Base-by-base conservation (phyloP, 1,284 basidiomycete species). In the Psilocybe mexicana region DNA sequence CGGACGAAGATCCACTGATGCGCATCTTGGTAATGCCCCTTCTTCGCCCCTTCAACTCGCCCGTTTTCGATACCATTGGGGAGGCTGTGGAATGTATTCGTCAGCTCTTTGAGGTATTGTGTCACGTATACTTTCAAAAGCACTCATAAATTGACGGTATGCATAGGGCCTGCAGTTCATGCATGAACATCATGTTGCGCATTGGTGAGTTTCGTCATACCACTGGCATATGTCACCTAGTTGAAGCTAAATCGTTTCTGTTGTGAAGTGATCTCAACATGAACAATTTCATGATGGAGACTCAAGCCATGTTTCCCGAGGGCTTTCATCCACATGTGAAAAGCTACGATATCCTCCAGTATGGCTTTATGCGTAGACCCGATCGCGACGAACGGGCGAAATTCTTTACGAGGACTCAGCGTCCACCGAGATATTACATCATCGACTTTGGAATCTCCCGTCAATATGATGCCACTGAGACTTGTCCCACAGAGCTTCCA, bases 211-310 rank as follows among this genome's bases (percentile, higher is more conserved):
- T 23, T 24, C 11, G 3, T 12, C 54, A 33, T 33, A 33, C 5
- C 7, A 6, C 14, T 10, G 61, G 2, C 0, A 2, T 12, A 23
- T n/a, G 2, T 43, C 36, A n/a, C 18, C n/a, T 10, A 26, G 1
- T n/a, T 36, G 12, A 7, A 18, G 18, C 18, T 18, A 18, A 18
- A 18, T 18, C 30, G 8, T n/a, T 11, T 1, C 18, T 8, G 23
- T 3, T 42, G n/a, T 40, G 51, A 40, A 82, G 80, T 1, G 79
- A 82, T 55, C 71, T 70, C 47, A 70, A 71, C 51, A n/a, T 40
- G 2, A 43, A 62, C 61, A 79, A 78, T 33, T 66, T 77, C n/a
- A 75, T 78, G 74, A 70, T 73, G 63, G 71, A 76, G 48, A 57
- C 69, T 0, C 38, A 8, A 0, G 38, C 18, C 2, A 52, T 79